phyloP scores from a whole-genome alignment of 306 rosid genomes.

The Glycine soja region DNA sequence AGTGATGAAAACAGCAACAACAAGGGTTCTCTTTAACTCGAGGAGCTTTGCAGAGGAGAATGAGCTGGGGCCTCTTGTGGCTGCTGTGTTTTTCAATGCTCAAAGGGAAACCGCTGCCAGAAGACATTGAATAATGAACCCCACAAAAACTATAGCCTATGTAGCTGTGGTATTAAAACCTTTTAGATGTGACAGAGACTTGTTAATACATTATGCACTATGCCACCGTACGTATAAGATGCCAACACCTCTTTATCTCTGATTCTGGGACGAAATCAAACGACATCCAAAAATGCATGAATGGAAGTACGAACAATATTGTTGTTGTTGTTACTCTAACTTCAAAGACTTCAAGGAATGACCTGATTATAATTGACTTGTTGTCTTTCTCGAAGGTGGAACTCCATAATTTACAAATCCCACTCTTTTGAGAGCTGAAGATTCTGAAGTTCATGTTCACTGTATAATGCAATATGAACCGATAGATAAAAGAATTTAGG shows the following conservation, averaged over 20 bases:
- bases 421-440: conserved; percentile 32
- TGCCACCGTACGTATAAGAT: not conserved
- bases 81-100: conserved; percentile 89
- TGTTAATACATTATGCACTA: not conserved
- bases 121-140: conserved; percentile 60
- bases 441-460: conserved; percentile 31
- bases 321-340: not conserved
- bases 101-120: conserved; percentile 90
- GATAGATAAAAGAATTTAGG: not conserved
- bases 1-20: conserved; percentile 54
- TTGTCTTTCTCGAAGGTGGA: not conserved
- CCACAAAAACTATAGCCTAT: not conserved
- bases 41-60: conserved; percentile 67
- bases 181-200: not conserved
- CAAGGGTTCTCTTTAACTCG: conserved; percentile 69
- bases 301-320: not conserved
- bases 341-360: not conserved
- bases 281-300: not conserved
- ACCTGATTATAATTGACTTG: not conserved
- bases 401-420: conserved; percentile 31
- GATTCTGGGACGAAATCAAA: conserved; percentile 33
- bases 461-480: conserved; percentile 21
- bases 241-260: conserved; percentile 10
- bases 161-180: not conserved
- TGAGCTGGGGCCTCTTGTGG: conserved; percentile 80